A percentile compares a stretch with the other conserved stretches of the same genome.
phyloP scores from a whole-genome alignment of 305 asterid species.

The Fraxinus paxiana region DNA sequence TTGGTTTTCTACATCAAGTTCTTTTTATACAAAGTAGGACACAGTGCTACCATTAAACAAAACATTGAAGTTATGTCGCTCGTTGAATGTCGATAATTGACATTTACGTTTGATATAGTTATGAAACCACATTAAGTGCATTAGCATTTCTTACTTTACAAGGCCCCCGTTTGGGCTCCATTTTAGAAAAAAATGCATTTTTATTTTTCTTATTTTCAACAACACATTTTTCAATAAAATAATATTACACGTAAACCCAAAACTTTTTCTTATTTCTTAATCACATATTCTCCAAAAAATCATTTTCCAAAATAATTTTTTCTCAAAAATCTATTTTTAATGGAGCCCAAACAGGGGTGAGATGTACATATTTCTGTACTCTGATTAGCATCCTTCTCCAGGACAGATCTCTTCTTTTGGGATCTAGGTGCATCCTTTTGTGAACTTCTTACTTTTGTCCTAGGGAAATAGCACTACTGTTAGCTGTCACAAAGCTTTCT shows the following conservation, averaged over 20 bases:
- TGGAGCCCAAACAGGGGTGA: background rate
- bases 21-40: background rate
- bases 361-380: background rate
- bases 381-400: background rate
- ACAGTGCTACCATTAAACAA: background rate
- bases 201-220: background rate
- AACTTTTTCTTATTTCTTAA: background rate
- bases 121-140: slow-evolving; percentile 11
- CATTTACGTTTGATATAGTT: background rate
- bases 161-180: background rate
- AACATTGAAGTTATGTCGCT: background rate
- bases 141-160: background rate
- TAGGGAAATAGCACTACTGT: background rate
- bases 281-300: background rate
- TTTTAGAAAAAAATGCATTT: background rate
- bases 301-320: background rate
- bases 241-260: background rate
- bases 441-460: background rate
- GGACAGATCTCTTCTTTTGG: background rate
- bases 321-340: background rate
- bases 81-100: background rate
- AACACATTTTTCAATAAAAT: background rate
- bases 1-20: slow-evolving; percentile 2
- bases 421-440: background rate
- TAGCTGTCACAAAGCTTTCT: slow-evolving; percentile 4